Percentiles rank a stretch among this genome's conserved stretches.
These are phyloP conservation scores for Dactylellina haptotyla DNA, from an alignment of 2,329 filamentous ascomycete species.

Conservation along the genomic window DNA sequence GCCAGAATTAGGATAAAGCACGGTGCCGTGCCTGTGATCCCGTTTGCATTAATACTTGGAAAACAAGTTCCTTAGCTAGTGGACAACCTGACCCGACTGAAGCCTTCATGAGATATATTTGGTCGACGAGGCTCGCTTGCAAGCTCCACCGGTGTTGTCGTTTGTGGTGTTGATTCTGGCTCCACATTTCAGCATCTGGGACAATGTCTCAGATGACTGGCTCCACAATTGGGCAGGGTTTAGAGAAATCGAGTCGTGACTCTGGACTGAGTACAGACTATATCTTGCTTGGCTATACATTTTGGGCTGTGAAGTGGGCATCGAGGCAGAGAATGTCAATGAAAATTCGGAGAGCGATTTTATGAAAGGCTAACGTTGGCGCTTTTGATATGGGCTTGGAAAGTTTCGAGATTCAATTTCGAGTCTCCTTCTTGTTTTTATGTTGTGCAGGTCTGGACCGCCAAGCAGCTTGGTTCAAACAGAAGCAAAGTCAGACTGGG, in stretches of 20 bases:
- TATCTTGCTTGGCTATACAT: slow-evolving; percentile 29
- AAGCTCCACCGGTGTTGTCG: slow-evolving; percentile 32
- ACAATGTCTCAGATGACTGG: slow-evolving; percentile 52
- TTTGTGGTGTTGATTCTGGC: slow-evolving; percentile 41
- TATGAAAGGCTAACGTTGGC: neutral
- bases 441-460: no score
- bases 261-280: slow-evolving; percentile 46
- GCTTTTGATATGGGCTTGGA: neutral
- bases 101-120: slow-evolving; percentile 46
- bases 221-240: slow-evolving; percentile 38
- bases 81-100: slow-evolving; percentile 30
- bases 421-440: neutral
- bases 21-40: slow-evolving; percentile 1
- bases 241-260: slow-evolving; percentile 24
- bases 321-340: neutral
- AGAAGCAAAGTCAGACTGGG: no score
- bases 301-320: neutral
- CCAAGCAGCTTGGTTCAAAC: no score
- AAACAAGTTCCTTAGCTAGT: slow-evolving; percentile 22
- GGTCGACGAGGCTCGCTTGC: slow-evolving; percentile 23
- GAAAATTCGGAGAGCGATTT: neutral
- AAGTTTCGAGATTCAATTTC: neutral
- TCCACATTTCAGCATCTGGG: slow-evolving; percentile 52
- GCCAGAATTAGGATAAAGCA: slow-evolving; percentile 44
- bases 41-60: slow-evolving; percentile 15